A percentile compares a stretch with the other conserved stretches of the same genome.
phyloP scores from a whole-genome alignment of 202 grass and related monocot species.

The Dendrocalamus latiflorus region DNA sequence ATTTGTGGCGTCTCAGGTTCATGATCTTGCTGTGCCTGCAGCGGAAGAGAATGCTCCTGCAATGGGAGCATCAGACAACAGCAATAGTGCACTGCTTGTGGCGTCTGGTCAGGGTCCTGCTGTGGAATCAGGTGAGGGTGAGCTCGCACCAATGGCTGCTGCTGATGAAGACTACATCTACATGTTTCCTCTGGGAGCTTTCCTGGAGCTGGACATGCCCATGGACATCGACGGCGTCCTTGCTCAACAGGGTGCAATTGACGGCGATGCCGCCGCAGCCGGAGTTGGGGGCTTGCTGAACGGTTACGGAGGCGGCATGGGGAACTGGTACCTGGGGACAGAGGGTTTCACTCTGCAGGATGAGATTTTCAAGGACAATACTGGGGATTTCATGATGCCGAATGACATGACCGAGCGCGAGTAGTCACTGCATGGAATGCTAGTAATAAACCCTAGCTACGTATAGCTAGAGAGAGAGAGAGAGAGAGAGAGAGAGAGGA shows the following conservation, averaged over 20 bases:
- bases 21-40: neutral
- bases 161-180: neutral
- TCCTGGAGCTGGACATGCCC: neutral
- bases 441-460: neutral
- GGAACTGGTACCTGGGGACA: neutral
- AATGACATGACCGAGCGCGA: neutral
- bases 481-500: no score
- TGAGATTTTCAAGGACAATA: neutral
- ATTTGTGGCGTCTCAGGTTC: neutral
- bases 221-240: neutral
- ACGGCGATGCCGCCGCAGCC: neutral
- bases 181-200: neutral
- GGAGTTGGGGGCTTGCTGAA: neutral
- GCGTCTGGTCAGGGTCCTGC: neutral
- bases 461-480: neutral
- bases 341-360: neutral
- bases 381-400: neutral
- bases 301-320: neutral
- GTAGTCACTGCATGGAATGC: neutral
- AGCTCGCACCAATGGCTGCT: neutral
- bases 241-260: neutral
- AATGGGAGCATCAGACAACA: neutral
- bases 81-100: neutral
- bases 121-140: neutral
- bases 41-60: no score